Percentiles rank a stretch among this genome's conserved stretches.
These are phyloP conservation scores for Chytridium lagenaria DNA, from an alignment of 371 early-diverging fungal species.

Conservation along the genomic window DNA sequence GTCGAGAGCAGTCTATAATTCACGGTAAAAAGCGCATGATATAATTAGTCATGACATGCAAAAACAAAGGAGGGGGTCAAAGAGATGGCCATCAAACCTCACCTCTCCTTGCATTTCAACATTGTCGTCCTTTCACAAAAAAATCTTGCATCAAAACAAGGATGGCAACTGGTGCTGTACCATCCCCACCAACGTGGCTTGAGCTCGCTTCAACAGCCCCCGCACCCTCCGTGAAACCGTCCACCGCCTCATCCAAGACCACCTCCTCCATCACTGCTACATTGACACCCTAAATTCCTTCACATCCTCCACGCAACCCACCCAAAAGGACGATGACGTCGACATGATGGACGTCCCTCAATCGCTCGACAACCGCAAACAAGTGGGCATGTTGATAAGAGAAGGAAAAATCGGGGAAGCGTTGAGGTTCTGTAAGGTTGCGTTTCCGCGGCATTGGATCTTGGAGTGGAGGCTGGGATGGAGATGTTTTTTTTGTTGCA, in stretches of 20 bases:
- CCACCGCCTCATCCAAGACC: constrained; percentile 48
- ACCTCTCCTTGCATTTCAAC: not conserved
- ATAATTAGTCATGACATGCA: too few relatives aligned
- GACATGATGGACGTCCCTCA: constrained; percentile 15
- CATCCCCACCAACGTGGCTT: not conserved
- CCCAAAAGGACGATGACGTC: not conserved
- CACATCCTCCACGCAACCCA: constrained; percentile 23
- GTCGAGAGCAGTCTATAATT: not conserved
- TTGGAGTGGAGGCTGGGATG: not conserved
- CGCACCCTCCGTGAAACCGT: constrained; percentile 21
- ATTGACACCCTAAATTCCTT: constrained; percentile 47
- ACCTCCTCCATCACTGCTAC: constrained; percentile 54
- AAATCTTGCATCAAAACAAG: not conserved
- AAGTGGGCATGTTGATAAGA: constrained; percentile 29
- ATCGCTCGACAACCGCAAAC: constrained; percentile 15
- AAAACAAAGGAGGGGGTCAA: not conserved
- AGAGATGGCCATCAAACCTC: not conserved
- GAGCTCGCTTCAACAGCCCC: not conserved
- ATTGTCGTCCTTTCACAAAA: not conserved
- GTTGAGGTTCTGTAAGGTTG: constrained; percentile 30
- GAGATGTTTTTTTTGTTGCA: constrained; percentile 47
- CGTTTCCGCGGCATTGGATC: constrained; percentile 7
- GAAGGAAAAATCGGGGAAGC: constrained; percentile 48
- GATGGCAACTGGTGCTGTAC: not conserved
- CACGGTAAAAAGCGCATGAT: too few relatives aligned